These are phyloP conservation scores for Phialemoniopsis sp. DNA, from an alignment of 2,329 filamentous ascomycete genomes.

Conservation along the genomic window DNA sequence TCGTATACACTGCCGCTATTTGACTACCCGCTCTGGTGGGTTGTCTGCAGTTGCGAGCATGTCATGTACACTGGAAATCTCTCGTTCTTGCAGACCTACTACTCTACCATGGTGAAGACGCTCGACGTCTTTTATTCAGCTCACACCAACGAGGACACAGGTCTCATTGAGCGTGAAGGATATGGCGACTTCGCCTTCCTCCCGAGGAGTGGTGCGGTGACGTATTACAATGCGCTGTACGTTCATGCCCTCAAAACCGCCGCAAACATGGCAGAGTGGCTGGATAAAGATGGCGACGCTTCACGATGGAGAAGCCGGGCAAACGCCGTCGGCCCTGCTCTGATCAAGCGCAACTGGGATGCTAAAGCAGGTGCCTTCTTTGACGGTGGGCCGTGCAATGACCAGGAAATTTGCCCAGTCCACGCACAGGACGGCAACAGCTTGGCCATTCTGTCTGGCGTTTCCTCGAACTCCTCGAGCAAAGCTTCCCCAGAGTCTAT, in stretches of 20 bases:
- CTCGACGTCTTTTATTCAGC: conserved; percentile 42
- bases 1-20: conserved; percentile 43
- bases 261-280: conserved; percentile 31
- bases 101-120: conserved; percentile 29
- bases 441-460: conserved; percentile 35
- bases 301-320: conserved; percentile 33
- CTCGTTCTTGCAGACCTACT: conserved; percentile 34
- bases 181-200: conserved; percentile 51
- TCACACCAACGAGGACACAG: conserved; percentile 30
- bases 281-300: conserved; percentile 25
- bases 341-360: conserved; percentile 37
- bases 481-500: conserved; percentile 24
- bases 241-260: conserved; percentile 39
- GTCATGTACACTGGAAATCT: conserved; percentile 45
- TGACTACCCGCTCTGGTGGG: conserved; percentile 51
- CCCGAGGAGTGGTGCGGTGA: conserved; percentile 38
- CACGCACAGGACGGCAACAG: conserved; percentile 50
- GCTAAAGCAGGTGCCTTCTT: conserved; percentile 35
- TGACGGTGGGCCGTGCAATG: conserved; percentile 30
- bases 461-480: conserved; percentile 13
- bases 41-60: conserved; percentile 40
- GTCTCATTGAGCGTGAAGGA: conserved; percentile 33
- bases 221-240: conserved; percentile 50
- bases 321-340: conserved; percentile 22
- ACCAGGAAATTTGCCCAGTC: conserved; percentile 20